phyloP scores from a whole-genome alignment of 306 rosid genomes.

The Astragalus glycyphyllos region DNA sequence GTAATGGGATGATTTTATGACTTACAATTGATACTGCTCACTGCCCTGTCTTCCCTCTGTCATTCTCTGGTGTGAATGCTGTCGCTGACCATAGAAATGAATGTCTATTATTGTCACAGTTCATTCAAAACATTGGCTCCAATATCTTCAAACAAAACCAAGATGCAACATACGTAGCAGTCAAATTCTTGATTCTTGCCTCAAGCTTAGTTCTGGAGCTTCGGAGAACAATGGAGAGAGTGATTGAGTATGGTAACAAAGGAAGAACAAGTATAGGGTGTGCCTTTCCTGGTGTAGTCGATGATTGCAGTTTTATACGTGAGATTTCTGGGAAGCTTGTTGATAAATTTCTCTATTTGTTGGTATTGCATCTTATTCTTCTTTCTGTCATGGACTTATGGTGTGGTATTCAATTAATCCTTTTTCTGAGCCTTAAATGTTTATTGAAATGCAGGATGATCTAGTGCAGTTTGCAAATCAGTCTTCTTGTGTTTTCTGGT shows the following conservation, averaged over 20 bases:
- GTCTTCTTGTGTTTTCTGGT: slow-evolving; percentile 80
- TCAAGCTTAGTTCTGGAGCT: slow-evolving; percentile 81
- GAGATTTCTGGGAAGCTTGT: slow-evolving; percentile 58
- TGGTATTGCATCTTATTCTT: slow-evolving; percentile 61
- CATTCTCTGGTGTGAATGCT: slow-evolving; percentile 34
- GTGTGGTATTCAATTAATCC: slow-evolving; percentile 33
- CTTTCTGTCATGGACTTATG: slow-evolving; percentile 4
- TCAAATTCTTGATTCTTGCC: slow-evolving; percentile 76
- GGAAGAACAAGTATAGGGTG: slow-evolving; percentile 47
- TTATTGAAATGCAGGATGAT: slow-evolving; percentile 67
- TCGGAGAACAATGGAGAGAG: slow-evolving; percentile 67
- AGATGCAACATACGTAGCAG: slow-evolving; percentile 50
- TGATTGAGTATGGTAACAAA: slow-evolving; percentile 48
- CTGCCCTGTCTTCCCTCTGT: slow-evolving; percentile 19
- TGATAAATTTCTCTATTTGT: slow-evolving; percentile 51
- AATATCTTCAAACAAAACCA: slow-evolving; percentile 59
- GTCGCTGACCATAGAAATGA: slow-evolving; percentile 40
- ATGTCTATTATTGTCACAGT: slow-evolving; percentile 57
- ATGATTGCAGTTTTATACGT: slow-evolving; percentile 50
- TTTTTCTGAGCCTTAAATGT: slow-evolving; percentile 39
- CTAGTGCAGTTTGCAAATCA: slow-evolving; percentile 66
- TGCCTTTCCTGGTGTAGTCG: slow-evolving; percentile 45
- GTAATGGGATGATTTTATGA: slow-evolving; percentile 11
- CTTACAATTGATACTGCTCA: slow-evolving; percentile 24
- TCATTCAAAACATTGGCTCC: slow-evolving; percentile 58